Percentiles rank a stretch among this genome's conserved stretches.
These are phyloP conservation scores for Sphaceloma murrayae DNA, from an alignment of 2,329 filamentous ascomycete genomes.

Conservation along the genomic window DNA sequence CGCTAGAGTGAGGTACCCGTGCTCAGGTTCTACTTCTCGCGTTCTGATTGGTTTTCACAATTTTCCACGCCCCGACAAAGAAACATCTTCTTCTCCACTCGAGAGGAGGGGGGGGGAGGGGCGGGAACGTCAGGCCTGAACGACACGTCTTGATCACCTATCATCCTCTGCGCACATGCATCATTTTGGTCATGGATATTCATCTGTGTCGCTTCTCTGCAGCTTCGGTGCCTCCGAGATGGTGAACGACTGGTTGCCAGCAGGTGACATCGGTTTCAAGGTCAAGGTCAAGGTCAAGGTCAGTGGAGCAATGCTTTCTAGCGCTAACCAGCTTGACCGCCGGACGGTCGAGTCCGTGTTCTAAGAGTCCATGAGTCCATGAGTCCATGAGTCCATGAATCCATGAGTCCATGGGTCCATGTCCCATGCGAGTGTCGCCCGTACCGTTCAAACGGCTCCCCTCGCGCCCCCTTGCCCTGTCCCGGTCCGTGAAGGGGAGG, in stretches of 20 bases:
- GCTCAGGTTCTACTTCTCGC: neutral
- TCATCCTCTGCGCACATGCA: slow-evolving; percentile 8
- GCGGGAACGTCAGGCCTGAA: slow-evolving; percentile 6
- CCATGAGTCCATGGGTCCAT: neutral
- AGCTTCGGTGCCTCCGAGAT: slow-evolving; percentile 10
- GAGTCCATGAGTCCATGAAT: too few species aligned
- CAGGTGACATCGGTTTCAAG: too few species aligned
- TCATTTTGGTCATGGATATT: too few species aligned
- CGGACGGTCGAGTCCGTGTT: too few species aligned
- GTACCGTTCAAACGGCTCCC: neutral
- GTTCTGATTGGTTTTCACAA: slow-evolving; percentile 11
- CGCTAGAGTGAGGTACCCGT: neutral
- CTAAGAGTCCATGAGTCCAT: too few species aligned
- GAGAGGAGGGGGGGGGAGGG: too few species aligned
- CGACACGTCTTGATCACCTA: slow-evolving; percentile 11
- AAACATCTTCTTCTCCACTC: neutral
- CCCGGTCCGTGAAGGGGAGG: too few species aligned
- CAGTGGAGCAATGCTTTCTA: neutral
- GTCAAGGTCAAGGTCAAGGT: too few species aligned
- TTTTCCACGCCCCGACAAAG: neutral
- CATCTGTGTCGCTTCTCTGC: too few species aligned
- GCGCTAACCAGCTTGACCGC: too few species aligned
- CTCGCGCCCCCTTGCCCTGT: too few species aligned
- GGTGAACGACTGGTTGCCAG: slow-evolving; percentile 10
- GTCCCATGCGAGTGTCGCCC: slow-evolving; percentile 4